phyloP scores from a whole-genome alignment of 768 basidiomycete genomes.

The Serendipita sp. region DNA sequence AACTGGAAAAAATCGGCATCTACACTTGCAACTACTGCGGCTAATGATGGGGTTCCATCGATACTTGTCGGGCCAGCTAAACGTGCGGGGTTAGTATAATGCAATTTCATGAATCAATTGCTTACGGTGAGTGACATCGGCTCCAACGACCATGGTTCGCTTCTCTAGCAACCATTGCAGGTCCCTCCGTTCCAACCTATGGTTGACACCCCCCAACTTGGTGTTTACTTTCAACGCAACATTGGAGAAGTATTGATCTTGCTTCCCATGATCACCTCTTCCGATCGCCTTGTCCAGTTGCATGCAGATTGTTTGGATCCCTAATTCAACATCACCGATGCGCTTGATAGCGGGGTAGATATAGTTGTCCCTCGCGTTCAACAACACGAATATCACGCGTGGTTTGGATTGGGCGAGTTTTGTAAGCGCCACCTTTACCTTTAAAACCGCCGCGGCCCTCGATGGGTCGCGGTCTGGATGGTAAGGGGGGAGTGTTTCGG shows the following conservation, averaged over 20 bases:
- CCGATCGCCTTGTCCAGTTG: conserved; percentile 42
- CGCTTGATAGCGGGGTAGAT: conserved; percentile 74
- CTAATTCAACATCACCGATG: conserved; percentile 56
- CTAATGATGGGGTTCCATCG: conserved; percentile 64
- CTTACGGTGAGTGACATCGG: conserved; percentile 26
- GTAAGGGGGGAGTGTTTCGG: not conserved
- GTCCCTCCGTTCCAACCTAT: conserved; percentile 36
- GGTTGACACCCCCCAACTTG: conserved; percentile 71
- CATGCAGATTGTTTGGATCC: conserved; percentile 52
- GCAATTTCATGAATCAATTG: not conserved
- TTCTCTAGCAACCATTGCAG: conserved; percentile 49
- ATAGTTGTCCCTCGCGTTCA: conserved; percentile 49
- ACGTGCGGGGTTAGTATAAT: conserved; percentile 34
- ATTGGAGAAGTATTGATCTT: conserved; percentile 57
- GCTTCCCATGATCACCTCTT: not conserved
- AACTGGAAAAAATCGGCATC: conserved; percentile 58
- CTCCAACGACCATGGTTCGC: conserved; percentile 70
- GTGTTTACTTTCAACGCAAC: conserved; percentile 66
- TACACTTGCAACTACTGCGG: conserved; percentile 63
- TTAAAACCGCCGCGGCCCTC: conserved; percentile 22
- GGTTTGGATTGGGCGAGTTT: conserved; percentile 21
- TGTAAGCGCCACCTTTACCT: conserved; percentile 30
- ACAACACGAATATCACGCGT: conserved; percentile 42
- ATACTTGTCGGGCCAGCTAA: conserved; percentile 48
- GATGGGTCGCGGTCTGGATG: conserved; percentile 1